These are phyloP conservation scores for Mycena indigotica DNA, from an alignment of 768 basidiomycete species.

Conservation along the genomic window DNA sequence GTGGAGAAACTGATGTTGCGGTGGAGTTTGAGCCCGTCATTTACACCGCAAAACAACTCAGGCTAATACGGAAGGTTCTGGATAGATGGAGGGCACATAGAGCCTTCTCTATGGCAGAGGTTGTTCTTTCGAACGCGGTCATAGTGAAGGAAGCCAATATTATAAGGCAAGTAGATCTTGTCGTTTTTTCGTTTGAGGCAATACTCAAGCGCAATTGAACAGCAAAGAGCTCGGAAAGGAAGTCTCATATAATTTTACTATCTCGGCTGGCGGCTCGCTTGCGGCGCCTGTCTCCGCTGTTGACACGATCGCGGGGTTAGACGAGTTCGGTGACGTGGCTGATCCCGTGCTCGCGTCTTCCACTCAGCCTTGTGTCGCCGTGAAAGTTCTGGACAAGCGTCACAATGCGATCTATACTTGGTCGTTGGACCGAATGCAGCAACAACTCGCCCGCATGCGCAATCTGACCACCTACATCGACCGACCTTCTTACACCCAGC, in stretches of 20 bases:
- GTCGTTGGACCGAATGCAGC: conserved; percentile 86
- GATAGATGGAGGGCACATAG: conserved; percentile 84
- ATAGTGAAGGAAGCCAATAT: conserved; percentile 93
- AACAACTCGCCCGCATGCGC: conserved; percentile 91
- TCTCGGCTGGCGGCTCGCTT: conserved; percentile 80
- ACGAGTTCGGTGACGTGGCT: conserved; percentile 91
- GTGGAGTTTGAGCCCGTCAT: conserved; percentile 77
- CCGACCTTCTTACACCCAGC: conserved; percentile 89
- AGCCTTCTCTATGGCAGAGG: conserved; percentile 91
- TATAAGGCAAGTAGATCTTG: conserved; percentile 63
- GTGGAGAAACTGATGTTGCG: conserved; percentile 72
- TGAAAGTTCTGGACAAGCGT: conserved; percentile 90
- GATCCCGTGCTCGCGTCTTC: conserved; percentile 74
- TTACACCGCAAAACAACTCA: conserved; percentile 79
- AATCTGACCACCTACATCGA: conserved; percentile 89
- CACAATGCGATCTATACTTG: conserved; percentile 89
- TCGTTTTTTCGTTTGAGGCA: not conserved
- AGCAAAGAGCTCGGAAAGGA: conserved; percentile 88
- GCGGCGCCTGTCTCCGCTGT: conserved; percentile 81
- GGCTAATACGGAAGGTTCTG: conserved; percentile 80
- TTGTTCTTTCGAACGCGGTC: conserved; percentile 80
- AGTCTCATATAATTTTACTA: conserved; percentile 89
- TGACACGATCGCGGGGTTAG: conserved; percentile 83
- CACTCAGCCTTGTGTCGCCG: conserved; percentile 79
- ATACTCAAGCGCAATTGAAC: conserved; percentile 15